Evolutionary conservation across 805 yeast species (phyloP).

Genomic region (Vanderwaltozyma yarrowii): DNA sequence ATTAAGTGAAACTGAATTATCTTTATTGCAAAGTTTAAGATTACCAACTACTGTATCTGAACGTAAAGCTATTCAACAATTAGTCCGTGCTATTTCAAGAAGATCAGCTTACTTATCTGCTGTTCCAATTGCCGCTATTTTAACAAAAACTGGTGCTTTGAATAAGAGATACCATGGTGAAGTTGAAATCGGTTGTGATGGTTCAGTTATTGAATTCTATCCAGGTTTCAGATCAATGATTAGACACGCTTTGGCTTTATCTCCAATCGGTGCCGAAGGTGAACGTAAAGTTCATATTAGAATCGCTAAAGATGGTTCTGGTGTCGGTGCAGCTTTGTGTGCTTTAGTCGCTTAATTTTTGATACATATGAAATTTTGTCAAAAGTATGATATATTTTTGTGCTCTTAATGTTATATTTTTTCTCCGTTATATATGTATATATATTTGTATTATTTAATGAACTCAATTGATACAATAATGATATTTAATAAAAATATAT

Average conservation of each 20-base stretch:
- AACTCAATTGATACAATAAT: no score
- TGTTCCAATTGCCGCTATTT: constrained; percentile 78
- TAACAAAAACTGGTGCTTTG: constrained; percentile 57
- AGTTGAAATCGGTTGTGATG: constrained; percentile 93
- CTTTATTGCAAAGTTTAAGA: constrained; percentile 55
- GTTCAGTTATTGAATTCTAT: constrained; percentile 85
- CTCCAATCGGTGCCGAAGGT: constrained; percentile 64
- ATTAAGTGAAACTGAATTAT: constrained; percentile 58
- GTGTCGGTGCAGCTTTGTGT: constrained; percentile 95
- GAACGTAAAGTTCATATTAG: constrained; percentile 66
- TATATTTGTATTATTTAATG: no score
- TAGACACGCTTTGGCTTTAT: constrained; percentile 63
- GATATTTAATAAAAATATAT: no score
- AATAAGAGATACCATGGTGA: constrained; percentile 47
- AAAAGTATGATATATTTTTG: no score
- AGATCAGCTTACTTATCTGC: constrained; percentile 89
- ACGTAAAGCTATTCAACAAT: constrained; percentile 57
- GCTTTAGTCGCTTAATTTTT: constrained; percentile 38
- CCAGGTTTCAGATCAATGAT: constrained; percentile 80
- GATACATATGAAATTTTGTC: no score
- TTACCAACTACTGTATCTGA: constrained; percentile 62
- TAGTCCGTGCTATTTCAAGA: constrained; percentile 71
- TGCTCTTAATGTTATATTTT: no score
- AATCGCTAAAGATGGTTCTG: constrained; percentile 91
- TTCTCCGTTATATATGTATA: no score